phyloP scores from a whole-genome alignment of 2,329 filamentous ascomycete species.

The Fusarium sp. region DNA sequence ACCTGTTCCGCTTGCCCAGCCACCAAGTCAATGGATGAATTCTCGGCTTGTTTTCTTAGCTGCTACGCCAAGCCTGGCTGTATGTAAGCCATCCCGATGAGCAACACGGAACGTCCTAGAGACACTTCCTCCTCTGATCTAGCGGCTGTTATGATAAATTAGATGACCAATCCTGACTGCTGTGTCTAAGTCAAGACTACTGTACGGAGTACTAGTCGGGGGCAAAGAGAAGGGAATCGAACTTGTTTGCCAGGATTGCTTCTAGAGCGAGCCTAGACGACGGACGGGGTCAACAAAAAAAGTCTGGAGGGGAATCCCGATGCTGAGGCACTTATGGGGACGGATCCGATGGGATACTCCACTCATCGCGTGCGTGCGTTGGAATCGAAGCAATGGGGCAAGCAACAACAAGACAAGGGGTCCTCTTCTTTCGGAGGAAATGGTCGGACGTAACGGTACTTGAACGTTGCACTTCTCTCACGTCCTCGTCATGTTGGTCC shows the following conservation, averaged over 20 bases:
- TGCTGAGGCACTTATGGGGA: slow-evolving; percentile 37
- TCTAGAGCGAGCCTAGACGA: slow-evolving; percentile 27
- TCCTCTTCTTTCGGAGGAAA: slow-evolving; percentile 9
- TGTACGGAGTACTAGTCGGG: background rate
- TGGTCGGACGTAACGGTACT: background rate
- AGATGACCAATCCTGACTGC: background rate
- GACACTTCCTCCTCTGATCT: slow-evolving; percentile 7
- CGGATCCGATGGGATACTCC: slow-evolving; percentile 30
- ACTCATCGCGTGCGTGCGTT: slow-evolving; percentile 38
- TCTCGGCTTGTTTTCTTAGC: slow-evolving; percentile 21
- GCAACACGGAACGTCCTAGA: slow-evolving; percentile 13
- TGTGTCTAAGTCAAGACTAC: background rate
- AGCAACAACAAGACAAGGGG: slow-evolving; percentile 7
- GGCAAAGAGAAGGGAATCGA: background rate
- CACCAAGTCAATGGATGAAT: slow-evolving; percentile 5
- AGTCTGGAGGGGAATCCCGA: slow-evolving; percentile 22
- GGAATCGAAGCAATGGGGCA: background rate
- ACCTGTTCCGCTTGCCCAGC: slow-evolving; percentile 17
- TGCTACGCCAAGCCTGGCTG: slow-evolving; percentile 28
- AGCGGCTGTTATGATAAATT: slow-evolving; percentile 1
- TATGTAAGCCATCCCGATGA: slow-evolving; percentile 27
- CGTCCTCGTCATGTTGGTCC: background rate
- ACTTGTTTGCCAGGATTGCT: slow-evolving; percentile 3
- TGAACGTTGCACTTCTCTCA: slow-evolving; percentile 2
- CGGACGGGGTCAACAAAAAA: background rate